Base-by-base conservation (phyloP, 139 green algal species). In the Auxenochlorella pyrenoidosa region DNA sequence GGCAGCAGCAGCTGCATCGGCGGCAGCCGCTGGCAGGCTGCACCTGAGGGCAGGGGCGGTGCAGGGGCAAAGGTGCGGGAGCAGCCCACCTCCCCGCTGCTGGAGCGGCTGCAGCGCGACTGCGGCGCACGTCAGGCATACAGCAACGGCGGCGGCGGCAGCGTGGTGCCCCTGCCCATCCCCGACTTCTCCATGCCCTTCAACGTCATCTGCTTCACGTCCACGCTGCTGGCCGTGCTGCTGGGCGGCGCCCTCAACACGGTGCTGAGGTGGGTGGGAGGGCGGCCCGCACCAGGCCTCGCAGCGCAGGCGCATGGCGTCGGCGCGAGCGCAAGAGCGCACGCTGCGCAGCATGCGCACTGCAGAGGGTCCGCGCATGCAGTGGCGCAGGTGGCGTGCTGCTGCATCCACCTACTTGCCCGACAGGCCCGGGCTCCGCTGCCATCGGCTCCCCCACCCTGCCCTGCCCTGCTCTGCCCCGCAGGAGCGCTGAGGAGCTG, bases 131-230 rank as follows among this genome's bases (percentile, higher is more conserved):
- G 34, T 13, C 70, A 85, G 80, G 36, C 36, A 32, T 85, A 85
- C 63, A 85, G 80, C 51, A 34, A 43, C 77, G n/a, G 41, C 73
- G 51, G 77, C 47, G 51, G 77, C 51, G 77, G 77, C 13, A 58
- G 26, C 8, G 63, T 99, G 32, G 90, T 98, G 30, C 89, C 90
- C 1, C 80, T 98, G n/a, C 91, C 97, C 0, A 93, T 94, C 22
- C 96, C 97, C 0, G 97, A 99, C 92, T 95, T 98, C 88, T 96
- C 91, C 82, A 99, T 99, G 97, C 95, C 96, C 5, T 99, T 98
- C 92, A 99, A 99, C 83, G 97, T 99, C 34, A 93, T 94, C 59
- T 98, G 96, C 83, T 91, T 99, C 40, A 96, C 95, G 4, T 94
- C 85, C 72, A 99, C 97, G 4, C 82, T 98, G 41, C 76, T 98